Conservation (phyloP, 2,329 filamentous ascomycete genomes). For the Pyrenophora tritici-repentis region DNA sequence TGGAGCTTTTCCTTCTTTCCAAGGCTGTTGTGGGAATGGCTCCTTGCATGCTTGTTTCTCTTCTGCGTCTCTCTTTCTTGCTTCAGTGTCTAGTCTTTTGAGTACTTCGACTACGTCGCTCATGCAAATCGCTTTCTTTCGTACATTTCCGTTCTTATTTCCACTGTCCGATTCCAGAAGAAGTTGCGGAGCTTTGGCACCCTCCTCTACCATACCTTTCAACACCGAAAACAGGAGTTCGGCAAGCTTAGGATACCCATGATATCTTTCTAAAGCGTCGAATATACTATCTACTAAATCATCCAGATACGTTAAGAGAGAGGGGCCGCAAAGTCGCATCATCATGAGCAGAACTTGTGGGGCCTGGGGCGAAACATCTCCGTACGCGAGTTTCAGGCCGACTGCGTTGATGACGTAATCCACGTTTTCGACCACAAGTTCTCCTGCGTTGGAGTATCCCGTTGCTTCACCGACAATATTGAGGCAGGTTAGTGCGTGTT, state of each 20-base stretch:
- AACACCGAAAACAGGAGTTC: conserved; percentile 84
- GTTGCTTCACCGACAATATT: conserved; percentile 79
- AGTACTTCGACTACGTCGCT: conserved; percentile 32
- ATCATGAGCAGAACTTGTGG: conserved; percentile 94
- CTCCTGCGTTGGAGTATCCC: conserved; percentile 73
- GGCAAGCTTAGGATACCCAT: conserved; percentile 86
- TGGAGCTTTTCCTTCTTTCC: conserved; percentile 39
- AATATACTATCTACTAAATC: conserved; percentile 92
- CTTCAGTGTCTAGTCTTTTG: conserved; percentile 44
- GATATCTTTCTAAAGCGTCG: conserved; percentile 89
- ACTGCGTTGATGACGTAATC: conserved; percentile 97
- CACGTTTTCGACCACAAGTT: conserved; percentile 85
- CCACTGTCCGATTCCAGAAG: conserved; percentile 36
- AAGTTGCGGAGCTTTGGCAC: conserved; percentile 63
- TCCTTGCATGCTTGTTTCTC: conserved; percentile 20
- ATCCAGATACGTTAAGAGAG: conserved; percentile 83
- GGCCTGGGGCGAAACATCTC: conserved; percentile 89
- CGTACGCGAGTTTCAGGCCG: conserved; percentile 83
- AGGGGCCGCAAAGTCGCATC: conserved; percentile 82
- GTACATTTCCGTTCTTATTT: background rate
- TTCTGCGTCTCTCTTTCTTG: conserved; percentile 31
- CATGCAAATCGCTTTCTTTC: conserved; percentile 17
- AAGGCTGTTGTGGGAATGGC: conserved; percentile 39
- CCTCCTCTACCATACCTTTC: conserved; percentile 81
- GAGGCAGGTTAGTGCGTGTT: conserved; percentile 81